Base-by-base conservation (phyloP, 225 moss, liverwort and hornwort genomes). In the Physcomitrellopsis africana region DNA sequence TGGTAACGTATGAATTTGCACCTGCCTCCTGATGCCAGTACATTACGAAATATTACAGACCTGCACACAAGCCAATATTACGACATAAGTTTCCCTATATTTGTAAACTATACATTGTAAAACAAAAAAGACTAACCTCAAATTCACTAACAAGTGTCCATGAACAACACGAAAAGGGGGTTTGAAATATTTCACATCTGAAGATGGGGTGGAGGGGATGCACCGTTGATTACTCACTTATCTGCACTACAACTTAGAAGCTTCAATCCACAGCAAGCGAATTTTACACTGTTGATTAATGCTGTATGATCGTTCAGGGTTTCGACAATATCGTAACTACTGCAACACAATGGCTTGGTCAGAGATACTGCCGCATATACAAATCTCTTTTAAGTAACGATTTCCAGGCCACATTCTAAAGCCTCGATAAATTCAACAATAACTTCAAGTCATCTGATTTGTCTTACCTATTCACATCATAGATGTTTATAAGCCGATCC, bases 201-300 rank as follows among this genome's bases (percentile, higher is more conserved):
- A 27, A 51, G 48, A 60, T 43, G 22, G 16, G 46, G 22, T 60
- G 53, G 42, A 51, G 26, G 0, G 8, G 8, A n/a, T 69, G 52
- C 12, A 60, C 9, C 37, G 32, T 45, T n/a, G 10, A 79, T 14
- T 48, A 76, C 83, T 72, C 81, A 93, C 92, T 93, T 93, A 69
- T 93, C 90, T 63, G 90, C 92, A 78, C 92, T 90, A 63, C 92
- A 93, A 18, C 92, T 93, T 43, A 93, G 77, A 47, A 93, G 92
- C 62, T 90, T 93, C 15, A 85, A 89, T 10, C 90, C 92, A 89
- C 60, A 81, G 65, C 85, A 89, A 41, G 81, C 85, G 63, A 93
- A 93, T 55, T 86, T 88, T 62, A 93, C 90, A 0, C 88, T 88
- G 65, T 86, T 93, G 19, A 93, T 85, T 14, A 90, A 90, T 61